Evolutionary conservation across 306 rosid genomes (phyloP).

Genomic region (Cucumis cinereus): DNA sequence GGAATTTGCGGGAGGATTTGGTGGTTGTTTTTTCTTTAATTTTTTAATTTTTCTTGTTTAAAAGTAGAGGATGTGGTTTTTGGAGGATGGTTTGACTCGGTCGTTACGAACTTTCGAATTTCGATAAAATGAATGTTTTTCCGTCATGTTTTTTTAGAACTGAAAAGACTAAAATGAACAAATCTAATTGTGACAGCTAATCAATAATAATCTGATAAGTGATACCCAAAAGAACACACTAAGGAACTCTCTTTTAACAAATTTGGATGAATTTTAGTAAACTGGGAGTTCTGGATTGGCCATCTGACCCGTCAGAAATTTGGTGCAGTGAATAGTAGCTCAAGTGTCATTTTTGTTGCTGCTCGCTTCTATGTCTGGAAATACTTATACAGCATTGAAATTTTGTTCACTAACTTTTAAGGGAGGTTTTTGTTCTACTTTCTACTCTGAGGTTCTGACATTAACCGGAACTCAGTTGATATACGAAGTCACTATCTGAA

Average conservation of each 20-base stretch:
- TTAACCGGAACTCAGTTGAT: not conserved
- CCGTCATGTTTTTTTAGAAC: not conserved
- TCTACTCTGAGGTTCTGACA: not conserved
- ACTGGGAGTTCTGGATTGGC: not conserved
- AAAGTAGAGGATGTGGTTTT: not conserved
- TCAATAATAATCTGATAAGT: not conserved
- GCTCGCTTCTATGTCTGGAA: not conserved
- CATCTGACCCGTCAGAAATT: not conserved
- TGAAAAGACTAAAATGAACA: not conserved
- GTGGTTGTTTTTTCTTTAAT: not conserved
- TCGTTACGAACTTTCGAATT: not conserved
- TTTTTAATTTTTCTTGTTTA: not conserved
- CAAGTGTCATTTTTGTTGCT: not conserved
- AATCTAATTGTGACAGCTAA: no score
- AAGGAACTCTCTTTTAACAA: not conserved
- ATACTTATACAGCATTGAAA: not conserved
- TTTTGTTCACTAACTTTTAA: not conserved
- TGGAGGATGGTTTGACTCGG: not conserved
- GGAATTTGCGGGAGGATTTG: not conserved
- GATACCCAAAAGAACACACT: not conserved
- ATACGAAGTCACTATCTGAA: not conserved
- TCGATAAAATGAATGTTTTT: not conserved
- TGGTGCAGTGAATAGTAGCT: not conserved
- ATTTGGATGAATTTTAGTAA: not conserved
- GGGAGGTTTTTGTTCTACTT: not conserved